Base-by-base conservation (phyloP, 2,329 filamentous ascomycete genomes). In the Neopestalotiopsis clavispora region DNA sequence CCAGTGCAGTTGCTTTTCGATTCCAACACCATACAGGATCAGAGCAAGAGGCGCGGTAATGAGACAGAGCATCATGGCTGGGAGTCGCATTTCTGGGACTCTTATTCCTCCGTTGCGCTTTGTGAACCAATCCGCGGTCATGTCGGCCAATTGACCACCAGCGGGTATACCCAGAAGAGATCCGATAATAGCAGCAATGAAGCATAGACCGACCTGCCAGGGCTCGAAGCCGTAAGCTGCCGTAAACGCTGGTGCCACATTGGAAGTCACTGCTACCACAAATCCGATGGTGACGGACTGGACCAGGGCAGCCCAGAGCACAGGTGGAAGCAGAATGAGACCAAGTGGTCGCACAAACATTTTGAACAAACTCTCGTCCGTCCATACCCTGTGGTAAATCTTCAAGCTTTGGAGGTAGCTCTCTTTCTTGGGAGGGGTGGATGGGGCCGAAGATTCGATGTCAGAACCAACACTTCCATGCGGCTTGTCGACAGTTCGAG, bases 61-160 rank as follows among this genome's bases (percentile, higher is more conserved):
- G 72, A 86, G 76, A 71, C 85, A 87, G 0, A 86, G 80, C 12
- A 81, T 75, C 20, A 90, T 81, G 4, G 84, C 84, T 1, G 86
- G 86, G 4, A 90, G 76, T n/a, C 88, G 81, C 87, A 90, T 89
- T 73, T 89, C 87, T 0, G 88, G 86, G 64, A 88, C 84, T n/a
- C 87, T 80, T 23, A 90, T 81, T 4, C 88, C 88, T 4, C 83
- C 81, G 71, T 89, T 90, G 34, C 81, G 80, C 66, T 77, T 79
- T 0, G 88, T 89, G 28, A 86, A 78, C 67, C 78, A 80, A 63
- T 86, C 84, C 20, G 85, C 84, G 9, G 84, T 76, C 74, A 79
- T 80, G 72, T 89, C 84, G 2, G 82, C 82, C 0, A 85, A 72
- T 38, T 80, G 76, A 0, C 87, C 87, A 7, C 86, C 86, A 2